These are phyloP conservation scores for Millerago galiae DNA, from an alignment of 805 yeast species.

Conservation along the genomic window DNA sequence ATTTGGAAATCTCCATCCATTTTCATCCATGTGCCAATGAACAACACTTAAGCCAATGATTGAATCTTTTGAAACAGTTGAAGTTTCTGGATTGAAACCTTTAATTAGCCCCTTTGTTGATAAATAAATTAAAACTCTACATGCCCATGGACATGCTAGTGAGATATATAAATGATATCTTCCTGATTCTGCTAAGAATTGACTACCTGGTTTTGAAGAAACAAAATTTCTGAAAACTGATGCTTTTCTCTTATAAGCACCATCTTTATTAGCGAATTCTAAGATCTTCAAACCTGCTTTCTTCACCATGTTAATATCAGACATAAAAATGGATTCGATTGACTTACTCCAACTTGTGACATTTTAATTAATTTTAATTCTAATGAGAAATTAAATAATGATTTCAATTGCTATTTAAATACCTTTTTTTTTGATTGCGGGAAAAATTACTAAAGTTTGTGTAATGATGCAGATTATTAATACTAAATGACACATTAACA, in stretches of 20 bases:
- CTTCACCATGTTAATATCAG: constrained; percentile 5
- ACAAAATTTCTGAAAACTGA: constrained; percentile 62
- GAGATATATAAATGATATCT: constrained; percentile 88
- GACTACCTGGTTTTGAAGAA: constrained; percentile 48
- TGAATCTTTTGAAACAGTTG: constrained; percentile 28
- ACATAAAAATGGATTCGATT: not conserved
- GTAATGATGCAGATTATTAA: not conserved
- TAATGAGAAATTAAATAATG: not conserved
- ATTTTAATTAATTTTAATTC: constrained; percentile 1
- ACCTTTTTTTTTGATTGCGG: not conserved
- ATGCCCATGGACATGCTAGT: constrained; percentile 94
- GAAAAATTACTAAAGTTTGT: not conserved
- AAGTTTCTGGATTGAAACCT: constrained; percentile 28
- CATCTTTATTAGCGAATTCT: constrained; percentile 45
- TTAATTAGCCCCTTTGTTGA: constrained; percentile 65
- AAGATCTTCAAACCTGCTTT: constrained; percentile 32
- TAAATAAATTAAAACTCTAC: constrained; percentile 70
- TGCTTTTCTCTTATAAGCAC: constrained; percentile 48
- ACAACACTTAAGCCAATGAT: constrained; percentile 70
- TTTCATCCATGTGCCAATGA: constrained; percentile 81
- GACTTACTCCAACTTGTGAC: constrained; percentile 11
- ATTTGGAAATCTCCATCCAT: constrained; percentile 83
- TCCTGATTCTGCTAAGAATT: constrained; percentile 65
- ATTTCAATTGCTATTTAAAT: not conserved
- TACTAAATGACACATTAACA: not conserved